These are phyloP conservation scores for Epichloe uncinata DNA, from an alignment of 2,329 filamentous ascomycete genomes.

Conservation along the genomic window DNA sequence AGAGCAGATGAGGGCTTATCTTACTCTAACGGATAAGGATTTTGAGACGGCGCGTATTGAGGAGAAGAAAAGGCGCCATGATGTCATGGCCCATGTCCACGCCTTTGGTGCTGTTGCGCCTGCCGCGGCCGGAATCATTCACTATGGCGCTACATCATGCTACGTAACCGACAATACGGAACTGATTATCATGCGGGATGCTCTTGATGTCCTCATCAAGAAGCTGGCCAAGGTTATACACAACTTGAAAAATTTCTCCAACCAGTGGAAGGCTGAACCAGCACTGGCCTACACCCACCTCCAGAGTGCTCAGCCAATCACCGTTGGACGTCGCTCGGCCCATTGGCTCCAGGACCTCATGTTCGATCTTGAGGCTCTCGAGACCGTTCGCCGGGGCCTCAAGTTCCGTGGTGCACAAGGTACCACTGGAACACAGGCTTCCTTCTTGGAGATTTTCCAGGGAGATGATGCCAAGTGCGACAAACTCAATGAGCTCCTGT, in stretches of 20 bases:
- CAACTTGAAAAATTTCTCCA: slow-evolving; percentile 60
- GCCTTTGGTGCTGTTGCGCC: slow-evolving; percentile 63
- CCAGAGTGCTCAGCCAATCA: slow-evolving; percentile 38
- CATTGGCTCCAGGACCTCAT: slow-evolving; percentile 56
- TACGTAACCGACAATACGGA: slow-evolving; percentile 61
- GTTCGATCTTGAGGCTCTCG: slow-evolving; percentile 60
- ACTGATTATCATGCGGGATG: slow-evolving; percentile 51
- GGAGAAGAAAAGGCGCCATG: slow-evolving; percentile 57
- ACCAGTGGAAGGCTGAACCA: slow-evolving; percentile 55
- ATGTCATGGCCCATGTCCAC: slow-evolving; percentile 58
- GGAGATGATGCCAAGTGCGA: slow-evolving; percentile 37
- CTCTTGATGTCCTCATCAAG: slow-evolving; percentile 59
- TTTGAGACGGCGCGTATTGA: slow-evolving; percentile 64
- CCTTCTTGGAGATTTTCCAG: slow-evolving; percentile 41
- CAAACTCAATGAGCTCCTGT: slow-evolving; percentile 40
- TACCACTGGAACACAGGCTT: slow-evolving; percentile 68
- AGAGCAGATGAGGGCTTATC: slow-evolving; percentile 59
- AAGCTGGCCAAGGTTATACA: slow-evolving; percentile 69
- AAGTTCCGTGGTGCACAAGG: slow-evolving; percentile 58
- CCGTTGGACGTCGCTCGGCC: slow-evolving; percentile 21
- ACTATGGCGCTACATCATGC: slow-evolving; percentile 39
- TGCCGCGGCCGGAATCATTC: slow-evolving; percentile 70
- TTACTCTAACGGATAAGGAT: slow-evolving; percentile 63
- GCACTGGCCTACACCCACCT: slow-evolving; percentile 68
- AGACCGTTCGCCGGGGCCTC: slow-evolving; percentile 53